Base-by-base conservation (phyloP, 176 grass and related monocot genomes). In the Tillandsia fasciculata region DNA sequence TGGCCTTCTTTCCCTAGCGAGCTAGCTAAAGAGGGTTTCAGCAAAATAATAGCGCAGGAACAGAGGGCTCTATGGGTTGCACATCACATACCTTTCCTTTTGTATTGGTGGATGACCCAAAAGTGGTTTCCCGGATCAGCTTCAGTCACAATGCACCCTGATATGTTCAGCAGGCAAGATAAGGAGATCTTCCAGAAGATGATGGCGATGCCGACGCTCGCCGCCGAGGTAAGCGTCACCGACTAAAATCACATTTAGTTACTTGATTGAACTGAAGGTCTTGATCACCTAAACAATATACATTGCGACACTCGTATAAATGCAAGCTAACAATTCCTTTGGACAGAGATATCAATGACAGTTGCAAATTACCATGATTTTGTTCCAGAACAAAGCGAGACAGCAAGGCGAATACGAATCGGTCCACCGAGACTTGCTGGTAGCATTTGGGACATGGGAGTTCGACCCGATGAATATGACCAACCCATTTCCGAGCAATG, bases 401-500 rank as follows among this genome's bases (percentile, higher is more conserved):
- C 67, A 86, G 8, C 74, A 94, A 49, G 83, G 83, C 6, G 79
- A 52, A 1, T 86, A 81, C 64, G 86, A 89, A 48, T 89, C 90
- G 0, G 63, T 82, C 20, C 73, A 76, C 78, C 80, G 83, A 23
- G 86, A 93, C 70, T 8, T 11, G n/a, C 81, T 80, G 80, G 75
- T 84, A 47, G 2, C 84, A 12, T 86, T 82, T 58, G 13, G 90
- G 2, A 48, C 65, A 4, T 94, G 90, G 90, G 90, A 84, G 54
- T 94, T 94, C 58, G 83, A 94, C 10, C 90, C 86, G 0, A 70
- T 66, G 28, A 23, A 74, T 28, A 76, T 79, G 1, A 54, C 71
- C 75, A 82, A 82, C 70, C 90, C 86, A 63, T 94, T 89, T 73
- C 83, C 86, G 49, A 23, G 66, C 56, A 80, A 72, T 2, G 86